A percentile compares a stretch with the other conserved stretches of the same genome.
These are phyloP conservation scores for Claviceps cyperi DNA, from an alignment of 2,329 filamentous ascomycete species.

Conservation along the genomic window DNA sequence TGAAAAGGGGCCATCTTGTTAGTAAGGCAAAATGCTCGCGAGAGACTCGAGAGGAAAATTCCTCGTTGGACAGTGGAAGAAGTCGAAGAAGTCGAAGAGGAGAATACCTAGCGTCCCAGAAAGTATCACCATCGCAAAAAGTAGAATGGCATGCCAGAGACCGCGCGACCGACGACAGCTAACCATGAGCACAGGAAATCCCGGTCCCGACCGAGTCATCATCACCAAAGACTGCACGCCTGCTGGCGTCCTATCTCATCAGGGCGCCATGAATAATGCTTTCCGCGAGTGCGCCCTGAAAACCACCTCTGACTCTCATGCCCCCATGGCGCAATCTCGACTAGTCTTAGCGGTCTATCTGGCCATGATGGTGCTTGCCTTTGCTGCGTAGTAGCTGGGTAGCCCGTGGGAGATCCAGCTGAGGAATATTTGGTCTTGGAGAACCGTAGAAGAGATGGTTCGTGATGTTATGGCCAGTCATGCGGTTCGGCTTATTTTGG, in stretches of 20 bases:
- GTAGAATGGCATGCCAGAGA: too few relatives aligned
- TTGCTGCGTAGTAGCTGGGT: not conserved
- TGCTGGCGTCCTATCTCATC: slow-evolving; percentile 49
- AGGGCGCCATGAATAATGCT: slow-evolving; percentile 2
- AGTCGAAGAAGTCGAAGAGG: too few relatives aligned
- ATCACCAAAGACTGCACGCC: slow-evolving; percentile 38
- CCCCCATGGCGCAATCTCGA: not conserved
- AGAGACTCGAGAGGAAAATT: too few relatives aligned
- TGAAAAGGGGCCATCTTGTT: too few relatives aligned
- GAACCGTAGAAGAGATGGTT: not conserved
- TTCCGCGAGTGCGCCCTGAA: slow-evolving; percentile 4
- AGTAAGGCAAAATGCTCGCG: too few relatives aligned
- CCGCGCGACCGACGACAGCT: not conserved
- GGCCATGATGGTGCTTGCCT: not conserved
- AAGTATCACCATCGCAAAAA: not conserved
- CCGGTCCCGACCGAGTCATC: slow-evolving; percentile 48
- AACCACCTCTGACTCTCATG: not conserved
- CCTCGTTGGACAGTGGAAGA: too few relatives aligned
- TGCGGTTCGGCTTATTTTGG: too few relatives aligned
- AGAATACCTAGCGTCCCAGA: not conserved
- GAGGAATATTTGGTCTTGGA: not conserved
- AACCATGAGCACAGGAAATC: slow-evolving; percentile 28
- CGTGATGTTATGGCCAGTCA: not conserved
- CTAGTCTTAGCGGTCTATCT: not conserved
- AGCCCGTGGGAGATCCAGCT: not conserved